A percentile compares a stretch with the other conserved stretches of the same genome.
phyloP scores from a whole-genome alignment of 305 asterid genomes.

The Fraxinus floribunda region DNA sequence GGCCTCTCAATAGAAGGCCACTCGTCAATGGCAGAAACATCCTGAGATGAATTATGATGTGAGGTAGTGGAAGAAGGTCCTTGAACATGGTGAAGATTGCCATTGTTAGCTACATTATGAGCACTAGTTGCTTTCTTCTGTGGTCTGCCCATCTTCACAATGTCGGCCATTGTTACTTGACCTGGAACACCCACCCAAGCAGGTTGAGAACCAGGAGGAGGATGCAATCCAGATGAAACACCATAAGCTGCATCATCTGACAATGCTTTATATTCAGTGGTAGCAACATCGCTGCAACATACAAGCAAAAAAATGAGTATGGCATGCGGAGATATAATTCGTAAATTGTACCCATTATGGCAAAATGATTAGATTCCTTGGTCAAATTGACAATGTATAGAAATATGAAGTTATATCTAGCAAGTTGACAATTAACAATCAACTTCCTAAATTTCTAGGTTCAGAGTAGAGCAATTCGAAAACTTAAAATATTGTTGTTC shows the following conservation, averaged over 20 bases:
- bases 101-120: constrained; percentile 44
- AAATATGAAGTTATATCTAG: background rate
- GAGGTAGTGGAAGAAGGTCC: constrained; percentile 40
- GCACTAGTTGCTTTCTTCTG: constrained; percentile 41
- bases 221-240: constrained; percentile 42
- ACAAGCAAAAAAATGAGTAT: background rate
- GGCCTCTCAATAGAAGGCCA: constrained; percentile 81
- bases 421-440: background rate
- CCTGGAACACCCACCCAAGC: constrained; percentile 76
- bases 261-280: constrained; percentile 45
- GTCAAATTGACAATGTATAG: background rate
- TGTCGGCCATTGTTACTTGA: constrained; percentile 92
- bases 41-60: constrained; percentile 38
- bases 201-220: constrained; percentile 53
- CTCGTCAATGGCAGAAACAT: constrained; percentile 51
- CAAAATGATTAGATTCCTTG: background rate
- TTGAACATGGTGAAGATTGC: constrained; percentile 36
- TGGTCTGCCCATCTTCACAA: constrained; percentile 93
- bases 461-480: background rate
- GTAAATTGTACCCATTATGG: constrained; percentile 1
- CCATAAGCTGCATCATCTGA: constrained; percentile 41
- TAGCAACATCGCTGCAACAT: constrained; percentile 54
- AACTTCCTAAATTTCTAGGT: background rate
- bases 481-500: background rate
- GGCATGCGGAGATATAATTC: background rate